phyloP scores from a whole-genome alignment of 495 filamentous ascomycete genomes.

The Glutinoglossum americanum region DNA sequence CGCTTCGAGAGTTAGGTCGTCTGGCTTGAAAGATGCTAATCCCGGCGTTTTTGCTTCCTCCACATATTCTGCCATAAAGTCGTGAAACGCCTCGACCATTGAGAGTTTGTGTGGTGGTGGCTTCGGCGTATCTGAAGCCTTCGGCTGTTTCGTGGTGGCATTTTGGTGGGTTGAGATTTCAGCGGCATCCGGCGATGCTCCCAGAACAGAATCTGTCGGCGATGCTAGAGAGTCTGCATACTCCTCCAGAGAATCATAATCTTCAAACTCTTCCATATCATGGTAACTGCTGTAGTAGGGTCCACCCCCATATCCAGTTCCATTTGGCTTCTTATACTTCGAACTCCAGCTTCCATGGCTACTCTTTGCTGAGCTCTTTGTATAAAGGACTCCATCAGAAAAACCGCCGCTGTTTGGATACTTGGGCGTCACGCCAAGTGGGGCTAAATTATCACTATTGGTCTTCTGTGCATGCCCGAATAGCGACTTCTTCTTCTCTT shows the following conservation, averaged over 20 bases:
- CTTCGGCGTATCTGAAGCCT: neutral
- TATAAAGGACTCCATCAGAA: neutral
- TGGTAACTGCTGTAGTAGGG: neutral
- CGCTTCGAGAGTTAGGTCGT: neutral
- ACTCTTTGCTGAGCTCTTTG: neutral
- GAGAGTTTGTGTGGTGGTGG: neutral
- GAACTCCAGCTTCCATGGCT: neutral
- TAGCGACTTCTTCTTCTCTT: neutral
- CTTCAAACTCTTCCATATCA: neutral
- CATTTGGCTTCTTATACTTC: neutral
- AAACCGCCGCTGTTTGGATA: neutral
- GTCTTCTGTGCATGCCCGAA: neutral
- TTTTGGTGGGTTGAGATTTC: neutral
- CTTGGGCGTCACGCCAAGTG: neutral
- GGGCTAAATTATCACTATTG: neutral
- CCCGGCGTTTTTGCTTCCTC: neutral
- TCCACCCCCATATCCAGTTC: neutral
- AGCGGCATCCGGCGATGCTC: neutral
- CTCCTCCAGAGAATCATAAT: conserved; percentile 1
- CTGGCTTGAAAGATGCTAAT: neutral
- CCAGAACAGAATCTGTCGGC: neutral
- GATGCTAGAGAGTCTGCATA: neutral
- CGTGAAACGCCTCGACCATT: neutral
- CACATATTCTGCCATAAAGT: neutral
- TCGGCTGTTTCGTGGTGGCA: neutral